Base-by-base conservation (phyloP, 1,139 yeast genomes). In the Meyerozyma sp. region DNA sequence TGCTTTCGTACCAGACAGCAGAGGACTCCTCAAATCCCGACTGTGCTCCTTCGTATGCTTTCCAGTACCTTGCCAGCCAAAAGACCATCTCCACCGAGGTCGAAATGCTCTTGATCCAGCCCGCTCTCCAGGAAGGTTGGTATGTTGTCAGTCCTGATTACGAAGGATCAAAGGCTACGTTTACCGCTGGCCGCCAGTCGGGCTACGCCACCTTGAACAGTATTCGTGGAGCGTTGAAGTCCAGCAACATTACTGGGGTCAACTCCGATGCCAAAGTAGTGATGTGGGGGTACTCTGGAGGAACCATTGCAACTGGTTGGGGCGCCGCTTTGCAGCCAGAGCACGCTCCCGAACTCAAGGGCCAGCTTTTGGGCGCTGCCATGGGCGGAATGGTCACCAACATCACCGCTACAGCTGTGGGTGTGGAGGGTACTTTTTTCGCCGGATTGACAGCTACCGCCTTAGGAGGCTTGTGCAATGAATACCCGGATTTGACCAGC, bases 381-480 rank as follows among this genome's bases (percentile, higher is more conserved):
- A 34, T 49, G 29, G 56, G 56, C 8, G 56, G 55, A 3, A 40
- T 42, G 36, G 44, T 49, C 35, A 43, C 46, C 5, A 56, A 63
- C 41, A 45, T 63, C 16, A 54, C 58, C 5, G 51, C 53, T 11
- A 42, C 49, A 3, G 60, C 58, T 4, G 53, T 44, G 10, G 46
- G 44, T 8, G 47, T 53, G 16, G 63, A 63, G 43, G 67, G 65
- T 1, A 49, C 51, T 1, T 4, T 51, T 2, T 58, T 57, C 42
- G 57, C 68, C 2, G 71, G 69, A 0, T 50, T 66, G 29, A 49
- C 57, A 13, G 54, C 58, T 5, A 44, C 51, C 27, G 69, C 61
- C 1, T 44, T 67, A 23, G 51, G 49, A 36, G 70, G 71, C 2
- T 51, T 66, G 39, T 36, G 49, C 21, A 48, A 57, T 21, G 67